phyloP scores from a whole-genome alignment of 2,329 filamentous ascomycete species.

The Chlorencoelia australis region DNA sequence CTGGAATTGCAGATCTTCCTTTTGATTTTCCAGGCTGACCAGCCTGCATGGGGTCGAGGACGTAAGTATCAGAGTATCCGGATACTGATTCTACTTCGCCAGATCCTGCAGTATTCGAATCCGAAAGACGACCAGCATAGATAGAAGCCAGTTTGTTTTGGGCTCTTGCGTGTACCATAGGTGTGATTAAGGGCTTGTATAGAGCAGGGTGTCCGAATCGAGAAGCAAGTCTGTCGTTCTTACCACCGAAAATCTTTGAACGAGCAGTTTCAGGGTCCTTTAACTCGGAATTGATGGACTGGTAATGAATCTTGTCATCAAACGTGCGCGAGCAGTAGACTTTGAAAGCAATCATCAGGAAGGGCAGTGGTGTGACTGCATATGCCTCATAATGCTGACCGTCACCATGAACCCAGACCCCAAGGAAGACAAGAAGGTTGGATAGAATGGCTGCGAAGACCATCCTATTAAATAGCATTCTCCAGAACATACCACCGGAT shows the following conservation, averaged over 20 bases:
- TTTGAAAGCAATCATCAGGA: constrained; percentile 78
- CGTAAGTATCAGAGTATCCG: constrained; percentile 74
- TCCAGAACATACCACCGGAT: constrained; percentile 88
- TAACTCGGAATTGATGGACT: constrained; percentile 52
- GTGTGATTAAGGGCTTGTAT: constrained; percentile 80
- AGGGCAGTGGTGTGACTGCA: constrained; percentile 61
- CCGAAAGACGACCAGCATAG: constrained; percentile 69
- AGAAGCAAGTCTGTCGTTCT: constrained; percentile 59
- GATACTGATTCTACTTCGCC: constrained; percentile 48
- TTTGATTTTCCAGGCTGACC: constrained; percentile 35
- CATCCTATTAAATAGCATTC: constrained; percentile 84
- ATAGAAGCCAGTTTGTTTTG: constrained; percentile 79
- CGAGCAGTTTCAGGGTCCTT: constrained; percentile 35
- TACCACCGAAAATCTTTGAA: constrained; percentile 41
- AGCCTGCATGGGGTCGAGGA: constrained; percentile 63
- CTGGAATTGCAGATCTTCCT: constrained; percentile 43
- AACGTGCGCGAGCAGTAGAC: constrained; percentile 67
- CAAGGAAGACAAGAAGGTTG: constrained; percentile 67
- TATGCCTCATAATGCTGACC: constrained; percentile 51
- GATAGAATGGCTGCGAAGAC: constrained; percentile 71
- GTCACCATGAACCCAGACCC: constrained; percentile 61
- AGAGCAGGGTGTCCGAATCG: constrained; percentile 87
- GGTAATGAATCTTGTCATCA: constrained; percentile 73
- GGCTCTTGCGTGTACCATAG: constrained; percentile 89
- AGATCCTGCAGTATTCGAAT: constrained; percentile 50